Conservation (phyloP, 257 asterid species). For the Penstemon newberryi region DNA sequence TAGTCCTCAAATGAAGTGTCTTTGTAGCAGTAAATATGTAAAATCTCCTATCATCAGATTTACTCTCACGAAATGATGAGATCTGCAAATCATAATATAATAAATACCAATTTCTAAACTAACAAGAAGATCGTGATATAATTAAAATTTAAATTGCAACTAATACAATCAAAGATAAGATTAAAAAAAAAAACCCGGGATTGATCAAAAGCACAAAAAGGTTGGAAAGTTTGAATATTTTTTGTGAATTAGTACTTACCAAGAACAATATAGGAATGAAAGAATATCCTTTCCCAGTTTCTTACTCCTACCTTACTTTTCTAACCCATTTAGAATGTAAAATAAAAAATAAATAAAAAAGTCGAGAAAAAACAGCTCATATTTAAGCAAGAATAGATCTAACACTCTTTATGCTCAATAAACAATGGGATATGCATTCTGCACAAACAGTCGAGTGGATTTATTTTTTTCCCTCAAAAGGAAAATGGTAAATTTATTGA, state of each 20-base stretch:
- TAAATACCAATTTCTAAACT: not conserved
- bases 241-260: slow-evolving; percentile 10
- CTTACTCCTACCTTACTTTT: not conserved
- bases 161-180: too few relatives aligned
- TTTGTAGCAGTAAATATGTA: slow-evolving; percentile 92
- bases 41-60: slow-evolving; percentile 78
- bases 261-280: slow-evolving; percentile 14
- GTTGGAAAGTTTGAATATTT: not conserved
- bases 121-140: not conserved
- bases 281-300: slow-evolving; percentile 28
- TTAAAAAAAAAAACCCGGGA: too few relatives aligned
- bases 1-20: slow-evolving; percentile 86
- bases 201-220: not conserved
- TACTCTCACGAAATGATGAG: slow-evolving; percentile 92
- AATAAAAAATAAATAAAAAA: not conserved
- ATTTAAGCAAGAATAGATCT: not conserved
- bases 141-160: not conserved
- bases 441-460: slow-evolving; percentile 15
- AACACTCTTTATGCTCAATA: slow-evolving; percentile 1
- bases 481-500: slow-evolving; percentile 8
- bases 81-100: slow-evolving; percentile 45
- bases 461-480: not conserved
- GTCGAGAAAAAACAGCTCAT: slow-evolving; percentile 1
- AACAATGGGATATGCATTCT: slow-evolving; percentile 2
- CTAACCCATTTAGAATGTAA: not conserved